A percentile compares a stretch with the other conserved stretches of the same genome.
Evolutionary conservation across 2,329 filamentous ascomycete genomes (phyloP).

Genomic region (Calycina marina): DNA sequence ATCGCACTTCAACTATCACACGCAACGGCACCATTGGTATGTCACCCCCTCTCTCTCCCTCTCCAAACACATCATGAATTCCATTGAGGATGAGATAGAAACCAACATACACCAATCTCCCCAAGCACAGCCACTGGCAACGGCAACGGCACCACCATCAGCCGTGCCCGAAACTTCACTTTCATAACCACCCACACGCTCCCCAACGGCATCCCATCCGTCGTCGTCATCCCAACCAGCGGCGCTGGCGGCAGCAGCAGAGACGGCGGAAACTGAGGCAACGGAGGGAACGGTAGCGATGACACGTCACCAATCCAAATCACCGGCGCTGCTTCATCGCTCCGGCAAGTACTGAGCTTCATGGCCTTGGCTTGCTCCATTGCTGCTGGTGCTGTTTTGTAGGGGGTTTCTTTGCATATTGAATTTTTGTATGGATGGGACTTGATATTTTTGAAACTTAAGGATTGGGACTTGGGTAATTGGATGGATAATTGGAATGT

Average conservation of each 20-base stretch:
- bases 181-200: too few species aligned
- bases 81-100: background rate
- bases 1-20: background rate
- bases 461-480: background rate
- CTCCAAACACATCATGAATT: background rate
- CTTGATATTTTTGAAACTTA: background rate
- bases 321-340: background rate
- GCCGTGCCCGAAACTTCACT: background rate
- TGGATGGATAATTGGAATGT: background rate
- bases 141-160: background rate
- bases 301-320: background rate
- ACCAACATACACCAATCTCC: too few species aligned
- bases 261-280: background rate
- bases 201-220: too few species aligned
- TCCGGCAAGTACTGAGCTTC: constrained; percentile 1
- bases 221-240: background rate
- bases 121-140: too few species aligned
- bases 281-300: too few species aligned
- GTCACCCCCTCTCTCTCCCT: background rate
- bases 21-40: background rate
- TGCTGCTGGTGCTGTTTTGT: constrained; percentile 4
- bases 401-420: too few species aligned
- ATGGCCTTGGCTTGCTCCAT: constrained; percentile 3
- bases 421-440: too few species aligned
- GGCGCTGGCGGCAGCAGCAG: background rate